These are phyloP conservation scores for Exophiala viscosa DNA, from an alignment of 2,329 filamentous ascomycete species.

Conservation along the genomic window DNA sequence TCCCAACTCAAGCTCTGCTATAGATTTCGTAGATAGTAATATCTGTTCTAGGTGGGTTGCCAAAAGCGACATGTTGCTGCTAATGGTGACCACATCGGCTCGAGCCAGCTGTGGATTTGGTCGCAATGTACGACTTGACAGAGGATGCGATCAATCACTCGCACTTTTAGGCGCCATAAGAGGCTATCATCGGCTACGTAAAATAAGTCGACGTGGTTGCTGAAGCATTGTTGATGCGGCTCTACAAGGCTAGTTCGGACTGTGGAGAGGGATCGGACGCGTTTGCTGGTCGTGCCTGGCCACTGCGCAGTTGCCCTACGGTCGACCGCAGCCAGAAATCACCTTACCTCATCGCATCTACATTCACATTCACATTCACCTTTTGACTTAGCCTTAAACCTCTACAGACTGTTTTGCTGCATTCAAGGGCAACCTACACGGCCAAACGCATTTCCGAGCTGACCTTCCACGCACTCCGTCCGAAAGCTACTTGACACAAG, in stretches of 20 bases:
- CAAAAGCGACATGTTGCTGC: conserved; percentile 61
- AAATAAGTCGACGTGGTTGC: not conserved
- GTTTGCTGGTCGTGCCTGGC: conserved; percentile 11
- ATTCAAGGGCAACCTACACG: not conserved
- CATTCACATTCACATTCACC: not conserved
- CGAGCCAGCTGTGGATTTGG: not conserved
- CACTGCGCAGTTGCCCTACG: conserved; percentile 11
- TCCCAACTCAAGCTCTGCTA: conserved; percentile 67
- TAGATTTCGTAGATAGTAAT: conserved; percentile 68
- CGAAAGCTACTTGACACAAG: not conserved
- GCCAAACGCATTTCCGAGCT: too few species aligned
- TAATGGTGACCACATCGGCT: conserved; percentile 1
- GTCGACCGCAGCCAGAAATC: conserved; percentile 3
- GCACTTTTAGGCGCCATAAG: too few species aligned
- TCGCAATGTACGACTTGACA: too few species aligned
- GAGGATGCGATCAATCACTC: too few species aligned
- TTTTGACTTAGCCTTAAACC: not conserved
- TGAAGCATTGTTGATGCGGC: conserved; percentile 6
- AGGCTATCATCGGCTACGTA: too few species aligned
- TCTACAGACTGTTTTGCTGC: not conserved
- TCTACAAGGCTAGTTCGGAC: not conserved
- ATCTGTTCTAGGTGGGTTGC: conserved; percentile 73
- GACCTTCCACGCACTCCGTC: too few species aligned
- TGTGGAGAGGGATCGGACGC: conserved; percentile 3
- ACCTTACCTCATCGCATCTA: conserved; percentile 17